Conservation (phyloP, 2,329 filamentous ascomycete species). For the Helminthosporium solani region DNA sequence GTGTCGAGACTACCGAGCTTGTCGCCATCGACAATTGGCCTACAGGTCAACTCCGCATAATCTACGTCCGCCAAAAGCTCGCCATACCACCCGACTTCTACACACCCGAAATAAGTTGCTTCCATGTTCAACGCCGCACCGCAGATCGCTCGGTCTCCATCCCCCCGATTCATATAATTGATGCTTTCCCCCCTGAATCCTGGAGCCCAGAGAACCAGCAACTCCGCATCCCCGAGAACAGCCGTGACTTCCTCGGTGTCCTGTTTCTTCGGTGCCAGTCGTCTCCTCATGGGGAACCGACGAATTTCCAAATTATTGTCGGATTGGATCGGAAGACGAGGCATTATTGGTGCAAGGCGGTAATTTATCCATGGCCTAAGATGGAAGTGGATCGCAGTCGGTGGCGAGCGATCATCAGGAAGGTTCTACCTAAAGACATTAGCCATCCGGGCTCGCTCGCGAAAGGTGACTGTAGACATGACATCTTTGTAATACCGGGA, state of each 20-base stretch:
- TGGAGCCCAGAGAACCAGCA: constrained; percentile 18
- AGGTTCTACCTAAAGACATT: constrained; percentile 15
- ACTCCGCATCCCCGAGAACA: constrained; percentile 15
- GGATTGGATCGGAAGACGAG: constrained; percentile 21
- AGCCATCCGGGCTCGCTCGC: constrained; percentile 10
- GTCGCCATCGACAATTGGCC: constrained; percentile 48
- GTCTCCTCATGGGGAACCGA: constrained; percentile 15
- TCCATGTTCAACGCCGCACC: constrained; percentile 21
- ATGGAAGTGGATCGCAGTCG: constrained; percentile 5
- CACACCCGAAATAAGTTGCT: constrained; percentile 19
- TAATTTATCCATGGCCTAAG: constrained; percentile 12
- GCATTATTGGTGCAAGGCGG: constrained; percentile 27
- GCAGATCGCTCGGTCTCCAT: constrained; percentile 9
- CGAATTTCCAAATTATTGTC: constrained; percentile 22
- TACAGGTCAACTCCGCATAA: constrained; percentile 21
- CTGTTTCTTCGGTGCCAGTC: constrained; percentile 20
- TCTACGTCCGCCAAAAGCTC: constrained; percentile 26
- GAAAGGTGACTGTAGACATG: constrained; percentile 18
- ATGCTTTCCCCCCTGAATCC: constrained; percentile 15
- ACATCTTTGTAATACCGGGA: constrained; percentile 21
- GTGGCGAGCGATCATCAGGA: constrained; percentile 18
- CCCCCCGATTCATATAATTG: constrained; percentile 20
- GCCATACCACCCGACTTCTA: constrained; percentile 24
- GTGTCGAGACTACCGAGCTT: constrained; percentile 51
- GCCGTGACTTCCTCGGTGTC: constrained; percentile 14